These are phyloP conservation scores for Hydrangea macrophylla DNA, from an alignment of 148 eudicot species.

Conservation along the genomic window DNA sequence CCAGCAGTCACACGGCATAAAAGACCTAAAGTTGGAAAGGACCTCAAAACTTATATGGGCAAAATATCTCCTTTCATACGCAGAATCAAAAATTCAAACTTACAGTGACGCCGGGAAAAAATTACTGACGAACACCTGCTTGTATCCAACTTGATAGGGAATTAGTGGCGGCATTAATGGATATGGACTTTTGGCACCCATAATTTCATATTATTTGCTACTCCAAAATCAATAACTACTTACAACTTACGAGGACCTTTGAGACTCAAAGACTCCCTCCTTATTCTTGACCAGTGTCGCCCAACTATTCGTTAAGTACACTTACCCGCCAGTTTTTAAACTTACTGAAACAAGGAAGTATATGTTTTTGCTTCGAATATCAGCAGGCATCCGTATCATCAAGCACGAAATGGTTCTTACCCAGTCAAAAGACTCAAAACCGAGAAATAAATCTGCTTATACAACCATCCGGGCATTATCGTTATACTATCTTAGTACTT, in stretches of 20 bases:
- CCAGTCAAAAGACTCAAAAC: no score
- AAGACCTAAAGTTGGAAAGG: neutral
- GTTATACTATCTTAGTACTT: no score
- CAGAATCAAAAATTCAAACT: neutral
- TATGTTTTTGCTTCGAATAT: no score
- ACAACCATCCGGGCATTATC: no score
- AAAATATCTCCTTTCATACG: neutral
- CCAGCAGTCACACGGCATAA: neutral
- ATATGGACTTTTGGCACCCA: neutral
- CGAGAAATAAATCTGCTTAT: no score
- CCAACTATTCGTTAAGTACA: no score
- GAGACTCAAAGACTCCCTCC: neutral
- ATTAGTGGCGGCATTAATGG: neutral
- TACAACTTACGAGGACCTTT: neutral
- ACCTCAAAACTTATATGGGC: neutral
- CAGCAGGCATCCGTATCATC: no score
- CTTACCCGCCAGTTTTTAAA: no score
- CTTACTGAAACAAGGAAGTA: no score
- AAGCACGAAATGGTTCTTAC: no score
- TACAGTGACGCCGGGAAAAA: neutral
- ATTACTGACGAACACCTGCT: neutral
- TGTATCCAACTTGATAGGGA: slow-evolving; percentile 5
- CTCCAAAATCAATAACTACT: neutral
- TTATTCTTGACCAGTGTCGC: neutral
- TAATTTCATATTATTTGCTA: neutral